These are phyloP conservation scores for Apiotrichum akiyoshidainum DNA, from an alignment of 1,284 basidiomycete species.

Conservation along the genomic window DNA sequence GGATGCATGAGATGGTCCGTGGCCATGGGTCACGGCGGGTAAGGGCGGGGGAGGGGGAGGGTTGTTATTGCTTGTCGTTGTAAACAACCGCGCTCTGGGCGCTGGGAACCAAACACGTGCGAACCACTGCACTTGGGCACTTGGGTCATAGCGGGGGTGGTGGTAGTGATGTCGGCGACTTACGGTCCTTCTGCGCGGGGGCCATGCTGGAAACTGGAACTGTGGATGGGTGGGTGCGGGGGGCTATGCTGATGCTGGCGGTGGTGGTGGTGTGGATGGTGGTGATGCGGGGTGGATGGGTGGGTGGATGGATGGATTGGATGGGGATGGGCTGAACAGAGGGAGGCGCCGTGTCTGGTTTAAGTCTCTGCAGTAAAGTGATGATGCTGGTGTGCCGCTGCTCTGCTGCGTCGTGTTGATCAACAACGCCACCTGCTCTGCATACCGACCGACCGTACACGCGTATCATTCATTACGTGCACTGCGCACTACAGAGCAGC, in stretches of 20 bases:
- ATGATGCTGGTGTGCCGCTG: no score
- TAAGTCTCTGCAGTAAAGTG: neutral
- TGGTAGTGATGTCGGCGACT: neutral
- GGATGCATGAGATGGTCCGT: neutral
- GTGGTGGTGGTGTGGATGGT: no score
- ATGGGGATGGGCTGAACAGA: neutral
- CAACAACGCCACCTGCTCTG: no score
- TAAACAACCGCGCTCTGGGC: neutral
- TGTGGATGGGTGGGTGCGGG: neutral
- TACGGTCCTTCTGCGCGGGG: constrained; percentile 11
- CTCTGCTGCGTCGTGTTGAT: no score
- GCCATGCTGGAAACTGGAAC: constrained; percentile 3
- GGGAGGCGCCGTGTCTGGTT: neutral
- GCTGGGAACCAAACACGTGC: neutral
- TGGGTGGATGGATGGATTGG: neutral
- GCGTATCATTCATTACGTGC: no score
- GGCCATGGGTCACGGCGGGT: no score
- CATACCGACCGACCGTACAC: no score
- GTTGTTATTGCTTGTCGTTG: no score
- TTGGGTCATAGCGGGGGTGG: no score
- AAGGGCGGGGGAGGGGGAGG: no score
- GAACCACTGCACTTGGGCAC: neutral
- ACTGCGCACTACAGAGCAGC: no score
- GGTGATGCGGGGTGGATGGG: neutral
- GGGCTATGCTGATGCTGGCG: neutral